A percentile compares a stretch with the other conserved stretches of the same genome.
Evolutionary conservation across 148 eudicot genomes (phyloP).

Genomic region (Gaultheria prostrata): DNA sequence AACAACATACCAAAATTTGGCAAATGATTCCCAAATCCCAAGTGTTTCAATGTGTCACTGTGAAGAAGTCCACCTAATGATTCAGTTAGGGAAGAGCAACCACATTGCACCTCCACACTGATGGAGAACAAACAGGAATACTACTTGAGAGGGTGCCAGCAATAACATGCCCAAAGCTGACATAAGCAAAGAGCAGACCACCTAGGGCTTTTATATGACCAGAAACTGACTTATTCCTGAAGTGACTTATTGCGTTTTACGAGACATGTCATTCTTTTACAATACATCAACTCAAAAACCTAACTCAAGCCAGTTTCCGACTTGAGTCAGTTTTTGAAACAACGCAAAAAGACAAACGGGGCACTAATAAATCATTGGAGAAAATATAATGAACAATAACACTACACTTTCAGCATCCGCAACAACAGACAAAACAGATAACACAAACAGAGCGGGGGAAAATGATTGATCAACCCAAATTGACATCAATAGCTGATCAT

Average conservation of each 20-base stretch:
- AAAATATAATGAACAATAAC: background rate
- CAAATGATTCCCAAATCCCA: background rate
- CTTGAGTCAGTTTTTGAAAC: too few relatives aligned
- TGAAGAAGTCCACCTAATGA: background rate
- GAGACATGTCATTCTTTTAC: too few relatives aligned
- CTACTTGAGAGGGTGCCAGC: too few relatives aligned
- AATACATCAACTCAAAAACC: too few relatives aligned
- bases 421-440: background rate
- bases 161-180: background rate
- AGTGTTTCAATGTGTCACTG: background rate
- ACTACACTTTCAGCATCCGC: constrained; percentile 7
- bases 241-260: too few relatives aligned
- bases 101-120: background rate
- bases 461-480: too few relatives aligned
- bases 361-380: background rate
- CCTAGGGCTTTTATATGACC: background rate
- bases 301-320: too few relatives aligned
- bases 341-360: background rate
- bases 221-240: too few relatives aligned
- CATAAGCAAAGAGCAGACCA: background rate
- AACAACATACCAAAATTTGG: background rate
- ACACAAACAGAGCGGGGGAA: background rate
- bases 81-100: background rate
- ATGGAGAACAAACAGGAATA: background rate
- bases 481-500: background rate